Conservation (phyloP, 2,329 filamentous ascomycete species). For the Ophiosphaerella korrae region DNA sequence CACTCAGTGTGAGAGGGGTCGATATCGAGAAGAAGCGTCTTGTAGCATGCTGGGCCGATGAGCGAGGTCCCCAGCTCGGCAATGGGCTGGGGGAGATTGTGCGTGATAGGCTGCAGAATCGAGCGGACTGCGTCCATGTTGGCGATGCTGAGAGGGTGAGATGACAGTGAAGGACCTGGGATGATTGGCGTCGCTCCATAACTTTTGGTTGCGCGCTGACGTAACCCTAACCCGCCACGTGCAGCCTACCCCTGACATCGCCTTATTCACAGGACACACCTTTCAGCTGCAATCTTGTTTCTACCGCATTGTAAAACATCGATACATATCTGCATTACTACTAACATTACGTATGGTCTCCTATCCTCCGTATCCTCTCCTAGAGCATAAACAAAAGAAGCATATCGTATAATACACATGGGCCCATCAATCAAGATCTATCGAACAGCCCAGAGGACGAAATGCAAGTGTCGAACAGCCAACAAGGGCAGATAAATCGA, state of each 20-base stretch:
- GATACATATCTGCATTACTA: conserved; percentile 23
- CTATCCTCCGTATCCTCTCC: conserved; percentile 5
- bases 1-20: conserved; percentile 78
- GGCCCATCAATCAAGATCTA: conserved; percentile 5
- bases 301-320: not conserved
- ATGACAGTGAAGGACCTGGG: conserved; percentile 2
- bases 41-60: conserved; percentile 84
- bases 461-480: not conserved
- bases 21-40: conserved; percentile 81
- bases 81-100: conserved; percentile 50
- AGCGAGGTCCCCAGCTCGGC: conserved; percentile 55
- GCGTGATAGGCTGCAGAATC: conserved; percentile 52
- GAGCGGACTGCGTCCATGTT: conserved; percentile 54
- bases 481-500: not conserved
- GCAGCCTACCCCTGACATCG: conserved; percentile 2
- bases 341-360: conserved; percentile 19
- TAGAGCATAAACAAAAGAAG: conserved; percentile 8
- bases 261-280: not conserved
- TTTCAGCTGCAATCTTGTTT: too few relatives aligned
- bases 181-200: conserved; percentile 8
- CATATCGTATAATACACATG: conserved; percentile 19
- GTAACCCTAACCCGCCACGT: conserved; percentile 11
- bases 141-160: conserved; percentile 3
- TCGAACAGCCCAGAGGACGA: conserved; percentile 1
- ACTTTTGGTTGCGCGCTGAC: conserved; percentile 15